These are phyloP conservation scores for Macadamia tetraphylla DNA, from an alignment of 164 flowering plant genomes.

Conservation along the genomic window DNA sequence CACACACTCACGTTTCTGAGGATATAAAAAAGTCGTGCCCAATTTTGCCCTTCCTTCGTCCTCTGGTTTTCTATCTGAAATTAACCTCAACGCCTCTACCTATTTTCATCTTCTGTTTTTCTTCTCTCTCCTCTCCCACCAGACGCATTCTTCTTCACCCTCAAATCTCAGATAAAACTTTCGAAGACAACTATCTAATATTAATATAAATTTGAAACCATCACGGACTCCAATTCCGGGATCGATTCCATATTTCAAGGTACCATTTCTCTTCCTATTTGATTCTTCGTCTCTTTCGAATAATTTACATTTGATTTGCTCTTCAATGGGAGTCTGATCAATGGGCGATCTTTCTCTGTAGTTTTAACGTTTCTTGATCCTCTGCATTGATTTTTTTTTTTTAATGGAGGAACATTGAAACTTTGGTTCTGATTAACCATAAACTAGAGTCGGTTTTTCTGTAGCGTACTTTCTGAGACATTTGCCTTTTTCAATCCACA, in stretches of 20 bases:
- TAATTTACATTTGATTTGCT: no score
- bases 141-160: background rate
- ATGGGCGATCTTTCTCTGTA: no score
- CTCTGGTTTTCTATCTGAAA: no score
- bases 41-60: slow-evolving; percentile 15
- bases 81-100: no score
- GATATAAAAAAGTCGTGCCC: slow-evolving; percentile 5
- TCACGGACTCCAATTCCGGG: slow-evolving; percentile 5
- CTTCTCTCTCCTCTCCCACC: background rate
- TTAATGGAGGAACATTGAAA: background rate
- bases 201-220: background rate
- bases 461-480: background rate
- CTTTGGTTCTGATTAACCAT: background rate
- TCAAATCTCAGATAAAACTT: background rate
- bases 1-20: slow-evolving; percentile 8
- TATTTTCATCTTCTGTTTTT: background rate
- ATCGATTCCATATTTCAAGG: slow-evolving; percentile 12
- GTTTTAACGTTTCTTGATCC: background rate
- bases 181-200: background rate
- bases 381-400: background rate
- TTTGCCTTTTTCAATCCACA: background rate
- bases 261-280: background rate
- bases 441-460: background rate
- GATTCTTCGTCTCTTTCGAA: background rate
- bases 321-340: background rate